Percentiles rank a stretch among this genome's conserved stretches.
phyloP scores from a whole-genome alignment of 768 basidiomycete genomes.

The Agaricus blazei region DNA sequence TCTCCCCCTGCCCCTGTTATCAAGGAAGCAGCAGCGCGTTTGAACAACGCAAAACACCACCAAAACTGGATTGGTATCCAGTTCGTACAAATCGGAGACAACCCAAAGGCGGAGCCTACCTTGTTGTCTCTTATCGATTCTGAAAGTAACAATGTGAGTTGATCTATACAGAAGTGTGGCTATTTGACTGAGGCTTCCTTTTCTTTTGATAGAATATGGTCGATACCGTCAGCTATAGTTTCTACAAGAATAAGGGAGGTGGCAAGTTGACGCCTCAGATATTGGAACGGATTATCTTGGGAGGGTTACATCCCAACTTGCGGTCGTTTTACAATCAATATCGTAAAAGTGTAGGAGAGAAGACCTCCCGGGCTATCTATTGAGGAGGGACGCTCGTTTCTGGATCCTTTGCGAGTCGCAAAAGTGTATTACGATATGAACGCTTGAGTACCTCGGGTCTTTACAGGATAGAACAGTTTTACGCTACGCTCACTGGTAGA shows the following conservation, averaged over 20 bases:
- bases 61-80: constrained; percentile 28
- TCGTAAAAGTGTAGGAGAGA: not conserved
- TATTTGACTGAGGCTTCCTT: not conserved
- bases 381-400: not conserved
- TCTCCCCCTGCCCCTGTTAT: constrained; percentile 12
- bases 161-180: not conserved
- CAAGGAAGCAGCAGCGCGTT: constrained; percentile 16
- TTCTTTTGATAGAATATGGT: constrained; percentile 22
- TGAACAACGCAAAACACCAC: constrained; percentile 22
- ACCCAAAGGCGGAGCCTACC: constrained; percentile 14
- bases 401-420: too few relatives aligned
- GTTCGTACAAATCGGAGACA: constrained; percentile 29
- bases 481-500: too few relatives aligned
- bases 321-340: constrained; percentile 13
- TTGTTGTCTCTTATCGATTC: constrained; percentile 21
- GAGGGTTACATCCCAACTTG: constrained; percentile 27
- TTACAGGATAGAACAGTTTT: too few relatives aligned
- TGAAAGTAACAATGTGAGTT: constrained; percentile 20
- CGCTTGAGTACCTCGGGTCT: too few relatives aligned
- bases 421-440: too few relatives aligned
- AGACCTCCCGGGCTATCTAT: not conserved
- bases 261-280: constrained; percentile 21
- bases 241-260: constrained; percentile 5
- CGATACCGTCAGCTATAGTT: constrained; percentile 21
- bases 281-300: constrained; percentile 27